Evolutionary conservation across 306 rosid genomes (phyloP).

Genomic region (Myrica gale): DNA sequence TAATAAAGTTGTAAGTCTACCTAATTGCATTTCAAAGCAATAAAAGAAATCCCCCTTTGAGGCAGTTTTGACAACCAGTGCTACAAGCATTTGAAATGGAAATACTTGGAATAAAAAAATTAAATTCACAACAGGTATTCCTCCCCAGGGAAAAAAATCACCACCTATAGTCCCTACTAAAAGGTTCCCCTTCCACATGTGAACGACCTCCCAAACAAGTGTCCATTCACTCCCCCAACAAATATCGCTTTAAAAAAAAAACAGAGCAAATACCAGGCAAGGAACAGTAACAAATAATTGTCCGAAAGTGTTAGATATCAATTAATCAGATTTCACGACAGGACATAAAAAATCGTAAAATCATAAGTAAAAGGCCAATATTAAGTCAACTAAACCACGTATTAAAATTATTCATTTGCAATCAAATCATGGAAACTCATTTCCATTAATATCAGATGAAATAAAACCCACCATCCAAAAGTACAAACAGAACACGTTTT

Average conservation of each 20-base stretch:
- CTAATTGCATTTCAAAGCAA: not conserved
- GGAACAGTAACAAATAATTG: not conserved
- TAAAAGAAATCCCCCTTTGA: not conserved
- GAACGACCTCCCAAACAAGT: not conserved
- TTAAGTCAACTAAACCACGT: not conserved
- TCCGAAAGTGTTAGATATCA: not conserved
- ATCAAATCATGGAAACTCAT: not conserved
- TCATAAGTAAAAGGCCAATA: not conserved
- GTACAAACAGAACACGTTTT: not conserved
- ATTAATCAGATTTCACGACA: not conserved
- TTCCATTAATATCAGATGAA: not conserved
- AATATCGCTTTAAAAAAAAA: not conserved
- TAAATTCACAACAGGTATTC: not conserved
- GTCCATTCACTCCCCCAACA: not conserved
- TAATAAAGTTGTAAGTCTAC: not conserved
- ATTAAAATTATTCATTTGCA: not conserved
- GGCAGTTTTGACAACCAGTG: not conserved
- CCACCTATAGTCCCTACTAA: not conserved
- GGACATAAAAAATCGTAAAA: not conserved
- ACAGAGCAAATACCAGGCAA: not conserved
- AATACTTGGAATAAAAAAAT: not conserved
- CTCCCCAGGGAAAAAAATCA: not conserved
- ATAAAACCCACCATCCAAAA: constrained; percentile 6
- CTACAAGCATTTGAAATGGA: not conserved
- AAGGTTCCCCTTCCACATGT: not conserved